These are phyloP conservation scores for Talaromyces thailandensis DNA, from an alignment of 495 filamentous ascomycete species.

Conservation along the genomic window DNA sequence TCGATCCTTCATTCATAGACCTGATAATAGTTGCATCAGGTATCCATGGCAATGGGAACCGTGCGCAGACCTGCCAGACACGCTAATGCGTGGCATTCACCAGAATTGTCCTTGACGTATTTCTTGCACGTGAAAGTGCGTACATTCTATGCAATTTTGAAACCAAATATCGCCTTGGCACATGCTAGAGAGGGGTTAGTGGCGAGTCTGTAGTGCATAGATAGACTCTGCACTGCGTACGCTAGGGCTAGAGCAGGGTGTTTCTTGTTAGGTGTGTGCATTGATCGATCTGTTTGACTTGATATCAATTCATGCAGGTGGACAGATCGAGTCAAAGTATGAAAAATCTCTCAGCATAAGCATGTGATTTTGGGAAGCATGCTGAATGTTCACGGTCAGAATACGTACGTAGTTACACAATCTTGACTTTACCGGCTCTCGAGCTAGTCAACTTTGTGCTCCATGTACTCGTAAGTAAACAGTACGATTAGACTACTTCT, in stretches of 20 bases:
- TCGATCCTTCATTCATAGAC: background rate
- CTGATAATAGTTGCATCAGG: background rate
- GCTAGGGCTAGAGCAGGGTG: background rate
- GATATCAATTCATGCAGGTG: background rate
- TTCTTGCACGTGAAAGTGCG: background rate
- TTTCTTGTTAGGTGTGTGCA: background rate
- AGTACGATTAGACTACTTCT: background rate
- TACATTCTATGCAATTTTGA: background rate
- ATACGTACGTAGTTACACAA: background rate
- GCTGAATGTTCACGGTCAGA: background rate
- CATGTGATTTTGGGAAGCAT: background rate
- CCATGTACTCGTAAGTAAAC: background rate
- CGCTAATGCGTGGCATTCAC: background rate
- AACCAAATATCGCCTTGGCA: background rate
- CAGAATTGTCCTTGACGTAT: background rate
- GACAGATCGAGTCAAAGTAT: background rate
- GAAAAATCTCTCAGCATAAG: background rate
- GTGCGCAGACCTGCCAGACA: background rate
- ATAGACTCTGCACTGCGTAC: background rate
- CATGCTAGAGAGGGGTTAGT: background rate
- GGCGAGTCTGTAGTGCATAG: background rate
- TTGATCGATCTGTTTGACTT: background rate
- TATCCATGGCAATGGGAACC: background rate
- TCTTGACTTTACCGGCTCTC: background rate
- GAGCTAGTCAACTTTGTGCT: background rate